A percentile compares a stretch with the other conserved stretches of the same genome.
phyloP scores from a whole-genome alignment of 495 filamentous ascomycete species.

The Podospora comata region DNA sequence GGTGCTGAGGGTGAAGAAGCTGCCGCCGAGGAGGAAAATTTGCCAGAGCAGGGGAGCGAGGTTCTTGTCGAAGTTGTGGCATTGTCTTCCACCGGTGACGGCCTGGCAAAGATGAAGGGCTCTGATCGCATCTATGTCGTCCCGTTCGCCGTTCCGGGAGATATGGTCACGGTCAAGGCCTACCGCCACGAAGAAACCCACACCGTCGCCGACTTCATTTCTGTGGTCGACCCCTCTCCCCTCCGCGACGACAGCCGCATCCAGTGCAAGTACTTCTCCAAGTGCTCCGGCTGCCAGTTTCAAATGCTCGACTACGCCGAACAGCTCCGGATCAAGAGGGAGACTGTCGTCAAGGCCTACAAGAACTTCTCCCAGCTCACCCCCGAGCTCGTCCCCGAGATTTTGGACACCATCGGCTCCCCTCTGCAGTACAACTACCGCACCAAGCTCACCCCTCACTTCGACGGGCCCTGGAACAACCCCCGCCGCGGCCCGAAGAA shows the following conservation, averaged over 20 bases:
- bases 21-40: constrained; percentile 17
- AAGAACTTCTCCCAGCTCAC: constrained; percentile 80
- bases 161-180: constrained; percentile 75
- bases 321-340: constrained; percentile 79
- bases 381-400: constrained; percentile 67
- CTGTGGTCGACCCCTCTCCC: constrained; percentile 67
- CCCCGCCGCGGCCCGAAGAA: constrained; percentile 39
- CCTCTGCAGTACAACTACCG: constrained; percentile 90
- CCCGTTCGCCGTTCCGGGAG: constrained; percentile 80
- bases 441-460: constrained; percentile 95
- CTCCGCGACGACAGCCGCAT: constrained; percentile 73
- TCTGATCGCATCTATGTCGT: constrained; percentile 79
- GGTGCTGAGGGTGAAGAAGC: constrained; percentile 19
- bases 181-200: constrained; percentile 58
- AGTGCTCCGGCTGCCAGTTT: constrained; percentile 91
- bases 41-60: constrained; percentile 69
- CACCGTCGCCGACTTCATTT: constrained; percentile 73
- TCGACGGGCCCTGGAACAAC: constrained; percentile 61
- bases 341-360: constrained; percentile 88
- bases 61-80: constrained; percentile 73
- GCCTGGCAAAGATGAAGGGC: constrained; percentile 65
- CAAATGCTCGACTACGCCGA: constrained; percentile 91
- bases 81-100: constrained; percentile 88
- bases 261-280: constrained; percentile 78
- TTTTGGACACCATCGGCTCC: constrained; percentile 82